Conservation (phyloP, 2,329 filamentous ascomycete species). For the Paradendryphiella salina region DNA sequence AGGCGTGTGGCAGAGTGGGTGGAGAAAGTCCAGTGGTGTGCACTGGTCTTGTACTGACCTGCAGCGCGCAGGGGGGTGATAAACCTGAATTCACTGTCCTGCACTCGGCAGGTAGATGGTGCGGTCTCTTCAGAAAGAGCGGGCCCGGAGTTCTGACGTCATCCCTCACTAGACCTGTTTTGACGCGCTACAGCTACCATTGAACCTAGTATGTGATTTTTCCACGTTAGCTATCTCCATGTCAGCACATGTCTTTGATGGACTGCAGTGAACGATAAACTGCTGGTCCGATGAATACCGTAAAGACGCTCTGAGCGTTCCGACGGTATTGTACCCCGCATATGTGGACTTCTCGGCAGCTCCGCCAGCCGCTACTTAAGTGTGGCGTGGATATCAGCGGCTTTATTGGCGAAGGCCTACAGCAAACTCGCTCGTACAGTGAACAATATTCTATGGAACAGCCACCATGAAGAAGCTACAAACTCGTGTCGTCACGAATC, state of each 20-base stretch:
- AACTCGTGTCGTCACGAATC: no score
- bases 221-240: background rate
- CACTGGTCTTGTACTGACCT: constrained; percentile 26
- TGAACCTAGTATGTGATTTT: background rate
- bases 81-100: constrained; percentile 33
- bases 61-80: constrained; percentile 4
- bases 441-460: background rate
- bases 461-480: no score
- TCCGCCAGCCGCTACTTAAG: background rate
- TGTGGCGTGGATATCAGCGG: background rate
- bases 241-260: background rate
- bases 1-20: constrained; percentile 20
- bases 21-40: constrained; percentile 18
- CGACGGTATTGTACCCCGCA: background rate
- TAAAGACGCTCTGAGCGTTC: background rate
- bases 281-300: no score
- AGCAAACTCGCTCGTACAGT: background rate
- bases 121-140: constrained; percentile 11
- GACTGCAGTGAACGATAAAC: background rate
- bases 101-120: constrained; percentile 15
- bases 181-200: background rate
- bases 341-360: background rate
- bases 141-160: constrained; percentile 15
- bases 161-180: constrained; percentile 4
- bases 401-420: background rate